Evolutionary conservation across 2,329 filamentous ascomycete species (phyloP), one percentile per base, ranked within the genome.

Genomic region (Sporothrix euskadiensis): DNA sequence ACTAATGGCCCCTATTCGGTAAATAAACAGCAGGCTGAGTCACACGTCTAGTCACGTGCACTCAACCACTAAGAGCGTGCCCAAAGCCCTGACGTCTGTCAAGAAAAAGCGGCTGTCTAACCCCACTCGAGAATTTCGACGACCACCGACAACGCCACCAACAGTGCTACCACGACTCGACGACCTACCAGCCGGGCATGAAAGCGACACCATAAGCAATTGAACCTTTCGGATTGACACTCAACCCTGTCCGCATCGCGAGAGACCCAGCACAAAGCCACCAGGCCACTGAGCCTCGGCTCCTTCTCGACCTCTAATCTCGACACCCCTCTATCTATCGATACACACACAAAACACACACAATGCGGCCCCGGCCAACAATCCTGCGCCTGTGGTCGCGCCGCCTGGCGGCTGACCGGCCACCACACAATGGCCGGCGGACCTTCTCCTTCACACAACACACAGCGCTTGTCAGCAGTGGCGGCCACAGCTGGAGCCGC

Each of bases 381-480:
- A 12, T 68, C 5, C 32, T 73, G 47, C 71, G 71, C 16, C 54
- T 66, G 41, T 61, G 71, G 71, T 65, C 71, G 39, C 61, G 57
- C 35, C 73, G 71, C 5, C 19, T 71, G n/a, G 54, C 52, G n/a
- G 57, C n/a, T 3, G 35, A 26, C 14, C 63, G 56, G 52, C 7
- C n/a, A 39, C 12, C 63, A 41, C 52, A 26, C 32, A 41, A n/a
- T 47, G 68, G 49, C 26, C 69, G 47, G 19, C 74, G 74, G 5
- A 54, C 49, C 8, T 72, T 73, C 14, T 71, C 75, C 4, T 68
- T 65, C 3, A 69, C 75, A 22, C 72, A 71, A 68, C 30, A 7
- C 26, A 63, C 44, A 47, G 32, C 54, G 6, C 35, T 68, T 7
- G 14, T 14, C 2, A 19, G 73, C 72, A 19, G 47, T 59, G 19